Evolutionary conservation across 805 yeast species (phyloP).

Genomic region (Lachancea sp.): DNA sequence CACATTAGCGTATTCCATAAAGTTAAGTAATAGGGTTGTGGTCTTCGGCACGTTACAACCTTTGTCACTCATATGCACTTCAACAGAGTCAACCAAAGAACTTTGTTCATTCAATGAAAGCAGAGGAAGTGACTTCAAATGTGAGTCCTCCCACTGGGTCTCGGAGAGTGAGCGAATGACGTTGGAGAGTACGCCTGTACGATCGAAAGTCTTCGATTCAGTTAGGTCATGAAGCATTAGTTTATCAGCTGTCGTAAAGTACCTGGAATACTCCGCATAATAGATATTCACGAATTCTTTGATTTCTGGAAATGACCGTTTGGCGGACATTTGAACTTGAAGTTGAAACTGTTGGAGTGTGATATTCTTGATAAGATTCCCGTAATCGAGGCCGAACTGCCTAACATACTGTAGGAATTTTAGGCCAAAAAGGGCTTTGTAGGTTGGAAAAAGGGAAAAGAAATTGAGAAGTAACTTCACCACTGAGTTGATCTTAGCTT

Average conservation of each 20-base stretch:
- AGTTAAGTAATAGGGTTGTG: neutral
- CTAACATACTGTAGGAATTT: conserved; percentile 29
- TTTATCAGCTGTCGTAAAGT: conserved; percentile 14
- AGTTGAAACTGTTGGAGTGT: conserved; percentile 13
- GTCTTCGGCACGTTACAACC: neutral
- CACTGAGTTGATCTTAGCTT: conserved; percentile 18
- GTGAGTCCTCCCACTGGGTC: neutral
- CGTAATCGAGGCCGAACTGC: conserved; percentile 20
- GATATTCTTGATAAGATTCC: conserved; percentile 22
- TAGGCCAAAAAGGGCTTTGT: conserved; percentile 24
- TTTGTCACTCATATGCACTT: neutral
- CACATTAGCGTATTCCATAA: neutral
- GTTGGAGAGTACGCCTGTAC: neutral
- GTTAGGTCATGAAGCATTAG: conserved; percentile 16
- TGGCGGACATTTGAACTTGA: conserved; percentile 12
- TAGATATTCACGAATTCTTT: conserved; percentile 11
- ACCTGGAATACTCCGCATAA: conserved; percentile 18
- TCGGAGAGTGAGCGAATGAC: neutral
- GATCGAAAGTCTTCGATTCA: neutral
- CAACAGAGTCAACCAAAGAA: neutral
- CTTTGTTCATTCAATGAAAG: conserved; percentile 1
- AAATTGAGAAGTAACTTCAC: conserved; percentile 25
- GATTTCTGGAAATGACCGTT: neutral
- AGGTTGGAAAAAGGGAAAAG: conserved; percentile 17
- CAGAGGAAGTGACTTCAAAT: neutral